Base-by-base conservation (phyloP, 176 grass and related monocot genomes). In the Bonia amplexicaulis region DNA sequence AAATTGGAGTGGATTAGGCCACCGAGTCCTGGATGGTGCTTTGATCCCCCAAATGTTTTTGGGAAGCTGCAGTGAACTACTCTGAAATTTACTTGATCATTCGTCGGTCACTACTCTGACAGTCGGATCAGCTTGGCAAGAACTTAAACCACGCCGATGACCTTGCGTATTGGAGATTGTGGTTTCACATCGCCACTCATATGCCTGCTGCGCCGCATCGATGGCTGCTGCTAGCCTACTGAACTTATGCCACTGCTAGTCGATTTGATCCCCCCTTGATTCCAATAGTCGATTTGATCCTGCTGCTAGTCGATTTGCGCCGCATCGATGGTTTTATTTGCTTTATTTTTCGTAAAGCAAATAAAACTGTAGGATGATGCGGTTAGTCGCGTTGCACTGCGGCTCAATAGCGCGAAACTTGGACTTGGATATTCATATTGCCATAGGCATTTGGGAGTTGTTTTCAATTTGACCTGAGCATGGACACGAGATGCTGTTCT, bases 311-410 rank as follows among this genome's bases (percentile, higher is more conserved):
- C n/a, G n/a, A n/a, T n/a, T n/a, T n/a, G n/a, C n/a, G n/a, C n/a
- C n/a, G n/a, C n/a, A n/a, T n/a, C n/a, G n/a, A n/a, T n/a, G n/a
- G n/a, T n/a, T n/a, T n/a, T n/a, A n/a, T n/a, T n/a, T n/a, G n/a
- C n/a, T n/a, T n/a, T n/a, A n/a, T n/a, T n/a, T n/a, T n/a, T n/a
- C n/a, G n/a, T n/a, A n/a, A n/a, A n/a, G n/a, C n/a, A 3, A 87
- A 93, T 73, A 96, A 91, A 78, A 96, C 93, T 19, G 71, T 91
- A 80, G 91, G 93, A 17, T 96, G 93, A 86, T 93, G 93, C 47
- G 93, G 91, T 26, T 96, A 86, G 88, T 69, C 16, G 7, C 2
- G 17, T 62, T 12, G 68, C 26, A 11, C n/a, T 12, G 12, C 19
- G 22, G 14, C 7, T 46, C 14, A 81, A 49, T 14, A 1, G 22